These are phyloP conservation scores for Cryptococcus floricola DNA, from an alignment of 1,284 basidiomycete species.

Conservation along the genomic window DNA sequence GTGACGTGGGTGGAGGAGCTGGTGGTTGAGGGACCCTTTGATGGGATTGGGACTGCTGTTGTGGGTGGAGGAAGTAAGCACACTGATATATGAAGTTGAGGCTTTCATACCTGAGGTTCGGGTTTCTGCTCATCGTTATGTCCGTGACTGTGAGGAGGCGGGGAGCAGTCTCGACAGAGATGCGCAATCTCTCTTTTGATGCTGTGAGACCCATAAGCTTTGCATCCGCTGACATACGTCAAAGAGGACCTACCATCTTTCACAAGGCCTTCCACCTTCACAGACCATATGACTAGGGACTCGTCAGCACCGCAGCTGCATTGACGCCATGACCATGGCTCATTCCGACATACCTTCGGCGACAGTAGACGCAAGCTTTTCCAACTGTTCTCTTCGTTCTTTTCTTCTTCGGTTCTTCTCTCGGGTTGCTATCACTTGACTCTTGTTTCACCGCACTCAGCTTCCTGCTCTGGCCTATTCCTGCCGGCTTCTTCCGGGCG, in stretches of 20 bases:
- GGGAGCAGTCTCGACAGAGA: slow-evolving; percentile 79
- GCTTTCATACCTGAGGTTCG: not conserved
- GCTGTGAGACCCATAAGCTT: slow-evolving; percentile 50
- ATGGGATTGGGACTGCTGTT: slow-evolving; percentile 1
- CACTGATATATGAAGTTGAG: not conserved
- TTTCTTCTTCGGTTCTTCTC: slow-evolving; percentile 49
- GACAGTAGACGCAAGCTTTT: slow-evolving; percentile 89
- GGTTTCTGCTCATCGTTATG: slow-evolving; percentile 17
- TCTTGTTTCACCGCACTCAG: too few relatives aligned
- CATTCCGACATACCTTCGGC: slow-evolving; percentile 59
- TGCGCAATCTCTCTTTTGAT: slow-evolving; percentile 89
- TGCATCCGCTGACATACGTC: not conserved
- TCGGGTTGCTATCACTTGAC: not conserved
- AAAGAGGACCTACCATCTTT: slow-evolving; percentile 67
- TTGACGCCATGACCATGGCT: not conserved
- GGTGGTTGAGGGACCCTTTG: slow-evolving; percentile 4
- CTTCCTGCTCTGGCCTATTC: too few relatives aligned
- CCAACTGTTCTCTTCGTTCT: slow-evolving; percentile 53
- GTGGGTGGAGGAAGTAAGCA: slow-evolving; percentile 1
- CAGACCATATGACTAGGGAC: slow-evolving; percentile 64
- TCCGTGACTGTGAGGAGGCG: slow-evolving; percentile 49
- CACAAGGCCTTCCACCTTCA: slow-evolving; percentile 77
- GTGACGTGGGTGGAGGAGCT: slow-evolving; percentile 2
- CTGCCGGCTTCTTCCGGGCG: too few relatives aligned
- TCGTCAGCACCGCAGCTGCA: slow-evolving; percentile 1